Base-by-base conservation (phyloP, 208 protist species). In the Acanthamoeba lenticulata region DNA sequence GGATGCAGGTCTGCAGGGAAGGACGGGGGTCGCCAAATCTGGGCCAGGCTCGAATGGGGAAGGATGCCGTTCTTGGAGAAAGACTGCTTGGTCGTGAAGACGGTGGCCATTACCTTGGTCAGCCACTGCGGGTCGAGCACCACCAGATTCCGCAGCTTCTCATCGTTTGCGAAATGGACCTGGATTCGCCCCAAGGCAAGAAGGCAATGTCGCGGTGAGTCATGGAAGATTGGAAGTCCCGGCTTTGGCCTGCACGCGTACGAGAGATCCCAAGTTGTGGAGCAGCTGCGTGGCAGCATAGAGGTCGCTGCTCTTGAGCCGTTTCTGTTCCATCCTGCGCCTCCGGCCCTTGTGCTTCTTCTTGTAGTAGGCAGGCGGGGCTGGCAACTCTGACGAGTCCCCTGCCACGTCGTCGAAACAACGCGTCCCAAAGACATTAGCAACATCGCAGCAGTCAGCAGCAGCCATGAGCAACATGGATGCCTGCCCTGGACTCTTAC, bases 121-220 rank as follows among this genome's bases (percentile, higher is more conserved):
- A 96, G 34, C 91, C 91, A 96, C 57, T 95, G 92, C n/a, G 74
- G 67, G 17, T 93, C 90, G 13, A 96, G 15, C 47, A 96, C 92
- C 0, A 94, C 88, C 4, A 94, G 85, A 0, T 95, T 85, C 72
- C 81, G 65, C 40, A 96, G 47, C 34, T 92, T 83, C n/a, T 52
- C n/a, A 11, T 96, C 92, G 6, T 42, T 9, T 3, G 34, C 36
- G 34, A 72, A 67, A 42, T 67, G 83, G 19, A 72, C 15, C 15
- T 42, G 74, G 27, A 24, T 38, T 19, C 45, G 45, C 45, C 9
- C 45, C 9, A 5, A 17, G 7, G 65, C 65, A 17, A 17, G 34
- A 17, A 17, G 65, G 32, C 5, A 17, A 17, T 7, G 13, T n/a
- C 13, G 65, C 2, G 29, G 11, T 15, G 15, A 42, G 29, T 4